phyloP scores from a whole-genome alignment of 2,329 filamentous ascomycete species.

The Hymenoscyphus albidus region DNA sequence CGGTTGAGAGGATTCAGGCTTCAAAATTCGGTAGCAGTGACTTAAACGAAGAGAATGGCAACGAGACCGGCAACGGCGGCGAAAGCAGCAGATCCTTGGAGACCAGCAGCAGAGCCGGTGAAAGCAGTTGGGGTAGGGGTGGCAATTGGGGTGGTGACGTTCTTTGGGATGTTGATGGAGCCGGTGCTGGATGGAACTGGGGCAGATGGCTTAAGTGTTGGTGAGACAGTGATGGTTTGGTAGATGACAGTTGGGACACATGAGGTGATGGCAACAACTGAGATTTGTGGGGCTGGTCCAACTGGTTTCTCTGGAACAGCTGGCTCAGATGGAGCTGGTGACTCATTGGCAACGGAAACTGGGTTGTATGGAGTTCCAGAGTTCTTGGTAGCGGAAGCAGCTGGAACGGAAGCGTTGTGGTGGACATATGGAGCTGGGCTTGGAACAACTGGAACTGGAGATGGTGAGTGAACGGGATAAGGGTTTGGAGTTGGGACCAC shows the following conservation, averaged over 20 bases:
- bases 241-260: constrained; percentile 27
- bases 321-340: constrained; percentile 10
- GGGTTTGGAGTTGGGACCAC: constrained; percentile 12
- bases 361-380: constrained; percentile 17
- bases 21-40: constrained; percentile 22
- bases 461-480: constrained; percentile 11
- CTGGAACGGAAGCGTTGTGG: constrained; percentile 15
- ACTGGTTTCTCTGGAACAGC: not conserved
- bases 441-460: not conserved
- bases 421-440: constrained; percentile 11
- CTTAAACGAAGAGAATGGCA: constrained; percentile 35
- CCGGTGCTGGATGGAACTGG: constrained; percentile 22
- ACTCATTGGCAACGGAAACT: constrained; percentile 7
- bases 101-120: constrained; percentile 32
- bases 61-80: constrained; percentile 25
- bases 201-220: constrained; percentile 13
- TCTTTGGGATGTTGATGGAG: constrained; percentile 11
- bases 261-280: constrained; percentile 26
- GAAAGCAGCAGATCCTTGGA: constrained; percentile 34
- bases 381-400: too few species aligned
- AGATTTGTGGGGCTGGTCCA: constrained; percentile 14
- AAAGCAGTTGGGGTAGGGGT: constrained; percentile 19
- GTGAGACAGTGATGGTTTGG: constrained; percentile 28
- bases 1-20: constrained; percentile 23
- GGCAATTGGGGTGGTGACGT: constrained; percentile 21